Conservation (phyloP, 2,329 filamentous ascomycete genomes). For the Microsporum ferrugineum region DNA sequence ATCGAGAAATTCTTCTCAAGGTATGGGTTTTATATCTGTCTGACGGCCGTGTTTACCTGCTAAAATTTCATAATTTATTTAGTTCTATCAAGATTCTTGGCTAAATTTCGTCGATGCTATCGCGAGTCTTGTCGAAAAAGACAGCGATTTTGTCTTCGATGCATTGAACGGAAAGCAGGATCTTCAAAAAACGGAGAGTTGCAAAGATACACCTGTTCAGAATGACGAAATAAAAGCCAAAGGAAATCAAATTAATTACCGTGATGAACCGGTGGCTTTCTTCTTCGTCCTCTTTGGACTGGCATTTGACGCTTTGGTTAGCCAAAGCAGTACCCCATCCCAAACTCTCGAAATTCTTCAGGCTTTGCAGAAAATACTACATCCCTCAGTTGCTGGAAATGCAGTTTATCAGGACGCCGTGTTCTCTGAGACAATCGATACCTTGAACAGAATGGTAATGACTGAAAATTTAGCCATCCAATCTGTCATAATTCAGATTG, state of each 20-base stretch:
- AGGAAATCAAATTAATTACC: constrained; percentile 82
- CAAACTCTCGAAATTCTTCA: constrained; percentile 81
- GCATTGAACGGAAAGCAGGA: constrained; percentile 70
- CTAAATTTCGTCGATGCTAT: constrained; percentile 94
- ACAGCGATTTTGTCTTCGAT: constrained; percentile 95
- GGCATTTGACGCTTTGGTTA: constrained; percentile 88
- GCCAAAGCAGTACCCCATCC: constrained; percentile 56
- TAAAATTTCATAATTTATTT: neutral
- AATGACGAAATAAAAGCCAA: constrained; percentile 40
- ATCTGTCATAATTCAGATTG: constrained; percentile 85
- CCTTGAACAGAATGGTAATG: constrained; percentile 80
- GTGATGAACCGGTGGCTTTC: constrained; percentile 94
- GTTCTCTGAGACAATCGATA: constrained; percentile 93
- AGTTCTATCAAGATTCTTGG: constrained; percentile 96
- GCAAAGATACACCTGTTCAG: constrained; percentile 17
- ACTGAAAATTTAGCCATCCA: constrained; percentile 86
- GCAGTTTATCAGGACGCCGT: constrained; percentile 93
- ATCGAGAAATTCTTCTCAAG: constrained; percentile 80
- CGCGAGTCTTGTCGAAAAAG: constrained; percentile 90
- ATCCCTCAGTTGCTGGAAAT: constrained; percentile 87
- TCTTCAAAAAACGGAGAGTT: constrained; percentile 11
- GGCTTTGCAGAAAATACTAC: constrained; percentile 86
- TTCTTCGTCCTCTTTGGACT: constrained; percentile 97
- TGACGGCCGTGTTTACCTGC: neutral
- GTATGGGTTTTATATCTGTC: constrained; percentile 22